A percentile compares a stretch with the other conserved stretches of the same genome.
phyloP scores from a whole-genome alignment of 805 yeast genomes.

The Candida patagonica region DNA sequence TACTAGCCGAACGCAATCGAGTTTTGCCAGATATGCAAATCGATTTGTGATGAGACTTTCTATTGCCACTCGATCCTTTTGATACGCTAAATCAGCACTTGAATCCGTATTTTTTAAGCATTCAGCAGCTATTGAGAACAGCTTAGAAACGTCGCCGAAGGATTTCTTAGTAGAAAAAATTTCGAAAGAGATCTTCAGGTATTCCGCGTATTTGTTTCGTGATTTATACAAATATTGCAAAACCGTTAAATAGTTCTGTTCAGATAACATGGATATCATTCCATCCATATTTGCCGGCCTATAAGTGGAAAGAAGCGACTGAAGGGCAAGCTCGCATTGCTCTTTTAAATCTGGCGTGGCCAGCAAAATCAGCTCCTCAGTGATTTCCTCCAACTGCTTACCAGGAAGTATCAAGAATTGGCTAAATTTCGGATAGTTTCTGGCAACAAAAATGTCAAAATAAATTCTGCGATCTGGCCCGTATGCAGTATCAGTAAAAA shows the following conservation, averaged over 20 bases:
- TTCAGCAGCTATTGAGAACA: constrained; percentile 14
- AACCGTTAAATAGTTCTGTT: constrained; percentile 49
- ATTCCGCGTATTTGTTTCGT: constrained; percentile 43
- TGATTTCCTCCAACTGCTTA: constrained; percentile 38
- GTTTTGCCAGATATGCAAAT: constrained; percentile 21
- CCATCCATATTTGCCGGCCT: constrained; percentile 46
- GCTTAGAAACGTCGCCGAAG: constrained; percentile 2
- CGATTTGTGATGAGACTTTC: constrained; percentile 23
- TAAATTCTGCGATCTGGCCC: constrained; percentile 22
- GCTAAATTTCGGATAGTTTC: constrained; percentile 74
- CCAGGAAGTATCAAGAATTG: constrained; percentile 75
- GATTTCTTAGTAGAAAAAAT: constrained; percentile 1
- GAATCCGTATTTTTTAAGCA: constrained; percentile 12
- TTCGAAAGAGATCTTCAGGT: constrained; percentile 45
- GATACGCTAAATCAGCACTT: neutral
- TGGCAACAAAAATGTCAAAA: constrained; percentile 58
- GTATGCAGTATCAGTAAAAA: constrained; percentile 34
- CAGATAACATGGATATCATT: constrained; percentile 42
- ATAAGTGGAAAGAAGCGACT: constrained; percentile 57
- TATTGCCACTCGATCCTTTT: constrained; percentile 17
- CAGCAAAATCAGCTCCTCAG: constrained; percentile 40
- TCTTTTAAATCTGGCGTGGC: constrained; percentile 27
- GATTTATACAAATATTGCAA: constrained; percentile 47
- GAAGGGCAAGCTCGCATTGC: constrained; percentile 71
- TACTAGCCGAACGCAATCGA: constrained; percentile 32